A percentile compares a stretch with the other conserved stretches of the same genome.
Evolutionary conservation across 495 filamentous ascomycete genomes (phyloP).

Genomic region (Neurospora pannonica): DNA sequence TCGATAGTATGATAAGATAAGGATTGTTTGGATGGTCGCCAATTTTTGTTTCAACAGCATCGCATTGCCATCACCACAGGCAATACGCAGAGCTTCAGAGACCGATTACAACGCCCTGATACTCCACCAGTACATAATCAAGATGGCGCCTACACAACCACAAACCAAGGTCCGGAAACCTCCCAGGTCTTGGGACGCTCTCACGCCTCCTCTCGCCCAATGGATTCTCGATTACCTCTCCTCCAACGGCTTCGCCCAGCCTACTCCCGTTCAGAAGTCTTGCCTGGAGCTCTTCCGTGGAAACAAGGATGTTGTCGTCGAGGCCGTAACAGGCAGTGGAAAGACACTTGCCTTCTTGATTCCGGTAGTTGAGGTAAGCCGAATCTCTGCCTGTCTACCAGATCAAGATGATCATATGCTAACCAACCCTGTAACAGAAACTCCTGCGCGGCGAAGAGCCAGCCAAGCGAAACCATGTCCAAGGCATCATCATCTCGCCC

Average conservation of each 20-base stretch:
- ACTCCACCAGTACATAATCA: not conserved
- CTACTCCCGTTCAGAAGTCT: constrained; percentile 93
- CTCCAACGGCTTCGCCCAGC: constrained; percentile 74
- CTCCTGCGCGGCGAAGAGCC: constrained; percentile 63
- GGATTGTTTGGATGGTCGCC: not conserved
- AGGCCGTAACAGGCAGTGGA: constrained; percentile 92
- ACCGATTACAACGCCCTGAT: not conserved
- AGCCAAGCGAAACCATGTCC: constrained; percentile 78
- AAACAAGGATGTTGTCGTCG: constrained; percentile 95
- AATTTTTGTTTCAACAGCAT: constrained; percentile 2
- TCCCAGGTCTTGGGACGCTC: constrained; percentile 64
- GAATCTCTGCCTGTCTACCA: not conserved
- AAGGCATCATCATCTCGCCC: constrained; percentile 82
- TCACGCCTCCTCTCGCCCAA: constrained; percentile 61
- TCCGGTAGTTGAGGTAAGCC: constrained; percentile 59
- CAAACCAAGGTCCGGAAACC: constrained; percentile 25
- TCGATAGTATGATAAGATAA: constrained; percentile 16
- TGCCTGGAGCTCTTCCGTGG: constrained; percentile 83
- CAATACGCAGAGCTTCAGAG: not conserved
- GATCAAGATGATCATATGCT: not conserved
- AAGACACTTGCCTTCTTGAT: constrained; percentile 91
- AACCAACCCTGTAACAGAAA: constrained; percentile 26
- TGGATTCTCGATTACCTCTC: constrained; percentile 83
- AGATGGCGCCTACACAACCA: constrained; percentile 29
- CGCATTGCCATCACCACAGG: not conserved